These are phyloP conservation scores for Fusarium euwallaceae DNA, from an alignment of 2,329 filamentous ascomycete species.

Conservation along the genomic window DNA sequence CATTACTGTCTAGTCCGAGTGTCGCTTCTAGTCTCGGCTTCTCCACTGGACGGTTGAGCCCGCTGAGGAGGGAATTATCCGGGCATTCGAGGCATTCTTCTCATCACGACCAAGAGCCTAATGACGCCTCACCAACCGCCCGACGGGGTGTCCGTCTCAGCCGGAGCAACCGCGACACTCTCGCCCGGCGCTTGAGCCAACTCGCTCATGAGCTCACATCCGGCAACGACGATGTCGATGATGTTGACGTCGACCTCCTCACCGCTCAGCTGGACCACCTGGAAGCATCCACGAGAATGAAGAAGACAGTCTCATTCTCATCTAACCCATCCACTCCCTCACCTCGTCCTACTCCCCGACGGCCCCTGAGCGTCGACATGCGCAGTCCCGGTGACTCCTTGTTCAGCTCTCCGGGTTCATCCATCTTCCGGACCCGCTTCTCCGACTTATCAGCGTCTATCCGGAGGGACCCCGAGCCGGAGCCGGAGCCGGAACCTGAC, in stretches of 20 bases:
- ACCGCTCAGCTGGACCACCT: constrained; percentile 55
- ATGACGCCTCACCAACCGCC: constrained; percentile 42
- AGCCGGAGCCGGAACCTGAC: constrained; percentile 46
- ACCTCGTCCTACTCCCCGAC: constrained; percentile 31
- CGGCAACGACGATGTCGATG: constrained; percentile 52
- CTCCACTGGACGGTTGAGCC: constrained; percentile 49
- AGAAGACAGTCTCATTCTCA: constrained; percentile 40
- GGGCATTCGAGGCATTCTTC: constrained; percentile 41
- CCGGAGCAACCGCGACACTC: constrained; percentile 51
- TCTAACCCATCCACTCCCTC: constrained; percentile 35
- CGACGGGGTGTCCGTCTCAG: constrained; percentile 27
- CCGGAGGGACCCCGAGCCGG: constrained; percentile 46
- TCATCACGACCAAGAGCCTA: constrained; percentile 35
- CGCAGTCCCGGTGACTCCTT: constrained; percentile 49
- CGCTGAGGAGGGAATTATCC: constrained; percentile 49
- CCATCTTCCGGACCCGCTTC: constrained; percentile 55
- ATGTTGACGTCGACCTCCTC: constrained; percentile 52
- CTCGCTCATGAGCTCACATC: constrained; percentile 56
- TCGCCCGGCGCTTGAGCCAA: constrained; percentile 58
- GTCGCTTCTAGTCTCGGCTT: constrained; percentile 51
- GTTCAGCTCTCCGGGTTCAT: constrained; percentile 53
- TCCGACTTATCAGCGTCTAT: constrained; percentile 56
- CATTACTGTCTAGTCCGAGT: constrained; percentile 51
- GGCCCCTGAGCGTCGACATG: constrained; percentile 44
- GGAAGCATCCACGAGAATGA: constrained; percentile 40